phyloP scores from a whole-genome alignment of 129 eudicot genomes.

The Centrapalus pauciflorus region DNA sequence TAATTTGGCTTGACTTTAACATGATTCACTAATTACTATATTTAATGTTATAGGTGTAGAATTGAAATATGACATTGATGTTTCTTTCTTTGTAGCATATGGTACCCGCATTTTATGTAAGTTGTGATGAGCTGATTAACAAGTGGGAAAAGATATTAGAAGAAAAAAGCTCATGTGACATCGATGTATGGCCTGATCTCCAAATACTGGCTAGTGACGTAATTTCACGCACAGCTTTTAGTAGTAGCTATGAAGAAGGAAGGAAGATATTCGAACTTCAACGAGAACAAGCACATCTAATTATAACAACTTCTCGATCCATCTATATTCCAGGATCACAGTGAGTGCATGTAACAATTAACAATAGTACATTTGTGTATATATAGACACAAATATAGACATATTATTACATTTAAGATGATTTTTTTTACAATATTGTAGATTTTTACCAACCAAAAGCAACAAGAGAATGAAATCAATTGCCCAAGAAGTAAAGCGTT shows the following conservation, averaged over 20 bases:
- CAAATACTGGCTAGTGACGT: constrained; percentile 21
- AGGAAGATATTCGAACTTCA: constrained; percentile 29
- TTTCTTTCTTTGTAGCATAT: constrained; percentile 13
- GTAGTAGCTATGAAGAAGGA: constrained; percentile 27
- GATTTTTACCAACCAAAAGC: constrained; percentile 23
- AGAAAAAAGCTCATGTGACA: constrained; percentile 7
- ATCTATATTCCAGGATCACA: constrained; percentile 27
- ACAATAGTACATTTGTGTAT: no score
- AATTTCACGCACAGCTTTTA: constrained; percentile 23
- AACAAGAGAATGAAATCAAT: constrained; percentile 15
- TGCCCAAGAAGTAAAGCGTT: background rate
- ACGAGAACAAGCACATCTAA: constrained; percentile 12
- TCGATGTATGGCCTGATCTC: constrained; percentile 24
- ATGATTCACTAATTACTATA: no score
- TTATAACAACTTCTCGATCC: background rate
- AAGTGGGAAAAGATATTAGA: constrained; percentile 7
- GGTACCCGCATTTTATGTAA: constrained; percentile 15
- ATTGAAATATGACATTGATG: background rate
- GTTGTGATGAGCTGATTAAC: constrained; percentile 15
- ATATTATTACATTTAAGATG: no score
- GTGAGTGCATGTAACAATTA: no score
- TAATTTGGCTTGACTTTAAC: no score
- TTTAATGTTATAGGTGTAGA: no score
- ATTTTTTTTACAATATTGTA: no score
- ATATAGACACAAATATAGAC: no score